Percentiles rank a stretch among this genome's conserved stretches.
Conservation (phyloP, 495 filamentous ascomycete genomes). For the Aspergillus saccharolyticus region DNA sequence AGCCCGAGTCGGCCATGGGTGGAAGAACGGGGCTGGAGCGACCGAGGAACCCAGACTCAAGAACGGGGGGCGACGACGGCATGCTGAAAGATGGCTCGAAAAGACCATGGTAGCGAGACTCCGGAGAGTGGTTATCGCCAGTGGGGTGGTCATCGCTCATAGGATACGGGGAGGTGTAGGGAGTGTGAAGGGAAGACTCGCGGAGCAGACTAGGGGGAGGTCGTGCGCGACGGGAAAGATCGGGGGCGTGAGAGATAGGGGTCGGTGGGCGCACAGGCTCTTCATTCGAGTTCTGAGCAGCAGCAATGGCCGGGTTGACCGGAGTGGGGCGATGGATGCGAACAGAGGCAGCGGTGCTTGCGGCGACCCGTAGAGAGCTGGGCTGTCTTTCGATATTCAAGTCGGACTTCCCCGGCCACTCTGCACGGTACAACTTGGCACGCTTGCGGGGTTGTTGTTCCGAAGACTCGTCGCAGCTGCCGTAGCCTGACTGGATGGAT, state of each 20-base stretch:
- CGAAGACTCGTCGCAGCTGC: constrained; percentile 60
- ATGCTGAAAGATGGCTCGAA: constrained; percentile 54
- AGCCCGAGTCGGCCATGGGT: constrained; percentile 67
- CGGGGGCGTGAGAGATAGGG: constrained; percentile 54
- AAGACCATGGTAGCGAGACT: constrained; percentile 42
- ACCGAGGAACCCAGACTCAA: constrained; percentile 49
- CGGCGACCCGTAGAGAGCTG: constrained; percentile 79
- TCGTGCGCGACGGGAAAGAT: constrained; percentile 29
- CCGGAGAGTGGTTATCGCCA: constrained; percentile 37
- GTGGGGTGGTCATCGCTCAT: constrained; percentile 33
- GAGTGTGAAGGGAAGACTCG: constrained; percentile 38
- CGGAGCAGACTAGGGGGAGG: constrained; percentile 36
- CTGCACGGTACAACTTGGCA: constrained; percentile 65
- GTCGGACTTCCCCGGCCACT: constrained; percentile 60
- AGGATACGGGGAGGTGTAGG: constrained; percentile 46
- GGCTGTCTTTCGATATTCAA: constrained; percentile 62
- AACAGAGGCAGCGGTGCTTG: constrained; percentile 80
- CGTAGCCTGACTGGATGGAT: constrained; percentile 56
- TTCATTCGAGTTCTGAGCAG: constrained; percentile 55
- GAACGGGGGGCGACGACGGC: constrained; percentile 73
- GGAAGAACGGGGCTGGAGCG: constrained; percentile 74
- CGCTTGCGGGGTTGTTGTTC: constrained; percentile 61
- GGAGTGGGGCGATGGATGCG: constrained; percentile 77
- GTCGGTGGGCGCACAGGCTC: constrained; percentile 78
- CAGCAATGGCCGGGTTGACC: constrained; percentile 46